Base-by-base conservation (phyloP, 176 grass and related monocot species). In the Lolium perenne region DNA sequence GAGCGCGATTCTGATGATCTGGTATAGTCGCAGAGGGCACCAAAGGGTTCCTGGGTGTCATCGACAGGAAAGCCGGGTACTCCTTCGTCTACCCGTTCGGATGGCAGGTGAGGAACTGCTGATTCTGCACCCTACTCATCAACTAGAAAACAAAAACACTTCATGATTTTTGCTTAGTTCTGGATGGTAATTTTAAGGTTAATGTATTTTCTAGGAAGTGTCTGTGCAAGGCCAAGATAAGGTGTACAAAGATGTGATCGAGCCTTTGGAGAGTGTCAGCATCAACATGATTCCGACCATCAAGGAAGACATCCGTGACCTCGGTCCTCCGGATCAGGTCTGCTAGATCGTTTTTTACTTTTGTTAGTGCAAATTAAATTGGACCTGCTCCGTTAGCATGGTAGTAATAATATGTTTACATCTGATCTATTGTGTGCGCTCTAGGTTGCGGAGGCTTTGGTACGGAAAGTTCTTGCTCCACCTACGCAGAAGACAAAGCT, bases 241-340 rank as follows among this genome's bases (percentile, higher is more conserved):
- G 90, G 94, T 96, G 40, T 96, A 94, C 90, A 99, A 99, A 92
- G 92, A 96, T 84, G 94, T 96, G 49, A 96, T 99, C 15, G 94
- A 99, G 69, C 97, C 94, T 9, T 86, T 99, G 53, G 94, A 96
- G 86, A 96, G 86, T 86, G 92, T 98, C 47, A 99, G 97, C 77
- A 63, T 99, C 74, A 96, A 94, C 71, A 86, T 92, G 43, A 86
- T 99, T 67, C 25, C 90, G 12, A 99, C 97, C 50, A 94, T 1
- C 88, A 96, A 99, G 77, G 68, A 94, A 75, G 90, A 96, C 80
- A 82, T 99, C 13, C 86, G 90, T 80, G 97, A 99, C 5, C 94
- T 99, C 67, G 94, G 97, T 18, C 83, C 92, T 16, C 94, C 94
- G 51, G 85, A 99, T 83, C 82, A 79, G 97, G 92, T 94, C 78